These are phyloP conservation scores for Cymodocea nodosa DNA, from an alignment of 116 monocot species.

Conservation along the genomic window DNA sequence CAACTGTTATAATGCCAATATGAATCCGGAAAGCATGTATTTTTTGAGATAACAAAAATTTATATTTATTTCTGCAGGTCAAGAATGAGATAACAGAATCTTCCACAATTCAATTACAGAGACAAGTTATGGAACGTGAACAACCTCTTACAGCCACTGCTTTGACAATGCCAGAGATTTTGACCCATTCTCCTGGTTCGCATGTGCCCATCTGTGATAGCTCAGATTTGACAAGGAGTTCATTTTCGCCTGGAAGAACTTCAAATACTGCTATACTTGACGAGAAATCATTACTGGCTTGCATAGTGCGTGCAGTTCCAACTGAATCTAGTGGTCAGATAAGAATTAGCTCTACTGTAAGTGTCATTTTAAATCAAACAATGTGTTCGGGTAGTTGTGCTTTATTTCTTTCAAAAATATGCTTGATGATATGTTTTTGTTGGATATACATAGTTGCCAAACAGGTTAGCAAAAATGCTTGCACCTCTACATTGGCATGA, in stretches of 20 bases:
- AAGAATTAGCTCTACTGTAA: constrained; percentile 76
- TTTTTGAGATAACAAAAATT: not conserved
- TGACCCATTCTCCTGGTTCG: constrained; percentile 6
- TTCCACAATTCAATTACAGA: constrained; percentile 15
- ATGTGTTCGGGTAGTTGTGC: not conserved
- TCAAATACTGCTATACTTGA: constrained; percentile 45
- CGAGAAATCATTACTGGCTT: constrained; percentile 81
- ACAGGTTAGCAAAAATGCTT: constrained; percentile 92
- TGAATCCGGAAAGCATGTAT: not conserved
- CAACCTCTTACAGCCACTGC: constrained; percentile 5
- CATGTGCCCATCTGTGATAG: constrained; percentile 8
- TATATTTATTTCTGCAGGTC: constrained; percentile 10
- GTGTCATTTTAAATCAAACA: not conserved
- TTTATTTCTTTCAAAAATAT: not conserved
- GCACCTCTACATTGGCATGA: constrained; percentile 95
- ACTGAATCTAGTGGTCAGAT: constrained; percentile 55
- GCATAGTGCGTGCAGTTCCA: constrained; percentile 95
- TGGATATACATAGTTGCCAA: constrained; percentile 45
- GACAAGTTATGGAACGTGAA: constrained; percentile 15
- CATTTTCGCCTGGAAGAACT: constrained; percentile 15
- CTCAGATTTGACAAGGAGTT: not conserved
- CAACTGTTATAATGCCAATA: too few species aligned
- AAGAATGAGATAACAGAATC: constrained; percentile 16
- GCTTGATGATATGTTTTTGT: not conserved
- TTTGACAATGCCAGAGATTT: constrained; percentile 4